Percentiles rank a stretch among this genome's conserved stretches.
Evolutionary conservation across 306 rosid species (phyloP).

Genomic region (Sindora glabra): DNA sequence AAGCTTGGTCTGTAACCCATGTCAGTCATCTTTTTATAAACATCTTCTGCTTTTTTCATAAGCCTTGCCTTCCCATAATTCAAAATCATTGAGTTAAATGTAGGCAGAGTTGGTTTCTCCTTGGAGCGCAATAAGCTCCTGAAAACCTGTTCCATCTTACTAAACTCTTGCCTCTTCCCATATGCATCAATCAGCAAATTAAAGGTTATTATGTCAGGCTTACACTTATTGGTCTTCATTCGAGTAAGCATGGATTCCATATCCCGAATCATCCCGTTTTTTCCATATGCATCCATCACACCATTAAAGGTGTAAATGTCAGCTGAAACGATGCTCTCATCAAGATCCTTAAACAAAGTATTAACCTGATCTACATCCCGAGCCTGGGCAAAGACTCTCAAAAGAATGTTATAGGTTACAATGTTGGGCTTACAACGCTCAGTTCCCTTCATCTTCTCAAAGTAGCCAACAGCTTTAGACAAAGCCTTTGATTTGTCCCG

Average conservation of each 20-base stretch:
- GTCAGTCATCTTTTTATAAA: conserved; percentile 48
- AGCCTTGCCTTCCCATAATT: conserved; percentile 89
- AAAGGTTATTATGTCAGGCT: conserved; percentile 79
- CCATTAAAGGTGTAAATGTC: conserved; percentile 83
- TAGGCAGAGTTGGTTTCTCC: conserved; percentile 75
- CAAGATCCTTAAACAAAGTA: conserved; percentile 74
- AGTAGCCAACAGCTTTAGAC: conserved; percentile 66
- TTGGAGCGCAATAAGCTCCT: conserved; percentile 72
- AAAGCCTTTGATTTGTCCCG: conserved; percentile 72
- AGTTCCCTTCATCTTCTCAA: conserved; percentile 85
- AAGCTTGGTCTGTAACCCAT: conserved; percentile 72
- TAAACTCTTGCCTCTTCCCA: conserved; percentile 83
- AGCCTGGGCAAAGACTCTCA: conserved; percentile 87
- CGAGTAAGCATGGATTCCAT: conserved; percentile 74
- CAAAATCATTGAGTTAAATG: conserved; percentile 86
- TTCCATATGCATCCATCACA: conserved; percentile 93
- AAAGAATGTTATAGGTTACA: conserved; percentile 79
- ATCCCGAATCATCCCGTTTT: conserved; percentile 79
- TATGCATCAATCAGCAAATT: conserved; percentile 81
- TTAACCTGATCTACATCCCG: conserved; percentile 52
- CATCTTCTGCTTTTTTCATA: conserved; percentile 58
- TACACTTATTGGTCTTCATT: conserved; percentile 68
- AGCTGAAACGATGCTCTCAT: conserved; percentile 61
- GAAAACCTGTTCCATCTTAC: conserved; percentile 93
- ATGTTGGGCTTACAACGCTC: conserved; percentile 82